A percentile compares a stretch with the other conserved stretches of the same genome.
Evolutionary conservation across 2,329 filamentous ascomycete genomes (phyloP).

Genomic region (Exophiala xenobiotica): DNA sequence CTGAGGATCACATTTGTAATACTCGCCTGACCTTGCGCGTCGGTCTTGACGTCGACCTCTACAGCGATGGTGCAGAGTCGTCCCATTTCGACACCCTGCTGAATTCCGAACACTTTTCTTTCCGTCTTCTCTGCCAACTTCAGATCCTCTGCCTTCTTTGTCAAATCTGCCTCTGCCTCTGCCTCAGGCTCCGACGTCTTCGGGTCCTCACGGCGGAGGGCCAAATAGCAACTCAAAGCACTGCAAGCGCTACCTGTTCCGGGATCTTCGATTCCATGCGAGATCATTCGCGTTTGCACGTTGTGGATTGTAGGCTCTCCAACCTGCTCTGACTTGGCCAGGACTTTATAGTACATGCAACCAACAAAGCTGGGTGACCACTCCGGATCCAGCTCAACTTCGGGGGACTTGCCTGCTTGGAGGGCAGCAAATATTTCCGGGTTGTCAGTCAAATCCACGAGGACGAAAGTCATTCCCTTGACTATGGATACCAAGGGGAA

Average conservation of each 20-base stretch:
- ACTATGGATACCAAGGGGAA: slow-evolving; percentile 63
- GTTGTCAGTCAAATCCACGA: slow-evolving; percentile 35
- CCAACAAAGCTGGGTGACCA: slow-evolving; percentile 35
- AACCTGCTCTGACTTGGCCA: slow-evolving; percentile 28
- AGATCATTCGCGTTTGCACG: slow-evolving; percentile 36
- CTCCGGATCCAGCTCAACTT: slow-evolving; percentile 33
- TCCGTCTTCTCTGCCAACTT: slow-evolving; percentile 42
- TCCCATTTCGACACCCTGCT: slow-evolving; percentile 69
- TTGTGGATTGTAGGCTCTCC: slow-evolving; percentile 33
- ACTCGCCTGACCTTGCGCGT: slow-evolving; percentile 47
- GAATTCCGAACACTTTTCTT: slow-evolving; percentile 51
- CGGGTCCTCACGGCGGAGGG: slow-evolving; percentile 34
- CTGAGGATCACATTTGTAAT: slow-evolving; percentile 38
- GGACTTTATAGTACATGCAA: slow-evolving; percentile 36
- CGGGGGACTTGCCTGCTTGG: slow-evolving; percentile 31
- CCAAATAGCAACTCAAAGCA: slow-evolving; percentile 57
- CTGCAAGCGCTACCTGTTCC: slow-evolving; percentile 64
- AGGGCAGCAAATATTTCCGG: slow-evolving; percentile 31
- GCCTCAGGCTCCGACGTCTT: slow-evolving; percentile 50
- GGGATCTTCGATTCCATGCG: slow-evolving; percentile 54
- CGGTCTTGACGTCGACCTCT: slow-evolving; percentile 45
- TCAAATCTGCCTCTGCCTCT: slow-evolving; percentile 46
- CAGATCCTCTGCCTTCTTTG: slow-evolving; percentile 34
- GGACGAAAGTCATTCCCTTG: slow-evolving; percentile 62
- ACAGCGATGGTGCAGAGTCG: slow-evolving; percentile 45